Conservation (phyloP, 495 filamentous ascomycete species). For the Filosporella fistucella region DNA sequence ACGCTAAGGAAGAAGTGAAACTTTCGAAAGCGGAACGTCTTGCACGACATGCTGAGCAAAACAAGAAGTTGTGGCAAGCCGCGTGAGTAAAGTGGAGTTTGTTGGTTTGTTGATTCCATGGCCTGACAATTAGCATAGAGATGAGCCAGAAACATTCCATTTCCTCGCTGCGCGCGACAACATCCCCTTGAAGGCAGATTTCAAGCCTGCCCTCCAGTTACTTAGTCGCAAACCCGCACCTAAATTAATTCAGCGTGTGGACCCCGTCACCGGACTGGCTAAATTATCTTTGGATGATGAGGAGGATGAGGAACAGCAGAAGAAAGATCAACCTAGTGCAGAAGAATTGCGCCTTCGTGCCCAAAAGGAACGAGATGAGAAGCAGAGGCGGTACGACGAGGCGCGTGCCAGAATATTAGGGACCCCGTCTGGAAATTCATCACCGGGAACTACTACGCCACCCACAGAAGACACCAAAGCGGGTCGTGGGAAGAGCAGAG, state of each 20-base stretch:
- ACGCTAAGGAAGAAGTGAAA: constrained; percentile 26
- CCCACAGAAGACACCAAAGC: constrained; percentile 41
- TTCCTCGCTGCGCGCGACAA: constrained; percentile 63
- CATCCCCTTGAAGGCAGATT: constrained; percentile 70
- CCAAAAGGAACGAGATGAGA: constrained; percentile 76
- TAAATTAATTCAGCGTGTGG: constrained; percentile 38
- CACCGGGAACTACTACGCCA: constrained; percentile 59
- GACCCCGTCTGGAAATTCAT: constrained; percentile 44
- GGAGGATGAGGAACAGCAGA: constrained; percentile 59
- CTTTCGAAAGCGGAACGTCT: constrained; percentile 70
- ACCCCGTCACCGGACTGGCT: constrained; percentile 49
- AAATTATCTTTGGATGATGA: constrained; percentile 44
- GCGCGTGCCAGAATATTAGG: constrained; percentile 81
- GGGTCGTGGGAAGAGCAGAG: constrained; percentile 23
- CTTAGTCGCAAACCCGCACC: constrained; percentile 75
- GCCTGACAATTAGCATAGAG: constrained; percentile 35
- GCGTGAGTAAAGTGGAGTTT: too few relatives aligned
- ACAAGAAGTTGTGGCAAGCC: constrained; percentile 82
- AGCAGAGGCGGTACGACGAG: constrained; percentile 84
- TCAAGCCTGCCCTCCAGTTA: constrained; percentile 77
- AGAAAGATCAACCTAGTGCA: constrained; percentile 52
- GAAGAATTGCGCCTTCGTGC: constrained; percentile 72
- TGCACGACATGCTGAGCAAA: constrained; percentile 75
- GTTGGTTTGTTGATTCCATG: not conserved
- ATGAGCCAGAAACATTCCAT: constrained; percentile 62